Percentiles rank a stretch among this genome's conserved stretches.
Conservation (phyloP, 176 grass and related monocot genomes). For the Musa acuminata region DNA sequence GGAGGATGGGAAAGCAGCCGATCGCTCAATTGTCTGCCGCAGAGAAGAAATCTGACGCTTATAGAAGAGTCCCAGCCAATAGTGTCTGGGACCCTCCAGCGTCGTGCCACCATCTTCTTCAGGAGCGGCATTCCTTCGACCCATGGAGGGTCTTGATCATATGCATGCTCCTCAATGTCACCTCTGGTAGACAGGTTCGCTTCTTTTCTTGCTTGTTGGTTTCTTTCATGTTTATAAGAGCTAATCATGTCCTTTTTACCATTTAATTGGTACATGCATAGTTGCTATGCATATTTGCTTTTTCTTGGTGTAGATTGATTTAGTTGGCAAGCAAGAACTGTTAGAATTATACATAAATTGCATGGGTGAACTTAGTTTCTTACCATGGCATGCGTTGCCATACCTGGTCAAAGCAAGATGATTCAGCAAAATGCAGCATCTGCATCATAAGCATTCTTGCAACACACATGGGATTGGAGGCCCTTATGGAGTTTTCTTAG, state of each 20-base stretch:
- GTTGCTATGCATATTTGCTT: background rate
- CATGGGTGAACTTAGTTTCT: too few relatives aligned
- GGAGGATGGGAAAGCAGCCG: background rate
- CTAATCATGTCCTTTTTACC: background rate
- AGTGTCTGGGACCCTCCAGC: conserved; percentile 16
- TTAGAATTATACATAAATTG: too few relatives aligned
- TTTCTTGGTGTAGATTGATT: background rate
- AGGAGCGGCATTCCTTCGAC: conserved; percentile 29
- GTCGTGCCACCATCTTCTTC: conserved; percentile 27
- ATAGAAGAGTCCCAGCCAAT: conserved; percentile 7
- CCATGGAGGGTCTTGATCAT: conserved; percentile 35
- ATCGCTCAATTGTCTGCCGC: conserved; percentile 2
- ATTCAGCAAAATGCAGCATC: too few relatives aligned
- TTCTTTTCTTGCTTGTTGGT: background rate
- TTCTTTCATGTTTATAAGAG: background rate
- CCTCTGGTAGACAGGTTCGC: conserved; percentile 24
- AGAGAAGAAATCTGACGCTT: conserved; percentile 20
- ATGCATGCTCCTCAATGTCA: conserved; percentile 30
- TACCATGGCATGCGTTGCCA: background rate
- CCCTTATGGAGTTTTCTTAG: too few relatives aligned
- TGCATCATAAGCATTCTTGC: too few relatives aligned
- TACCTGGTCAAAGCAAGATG: background rate
- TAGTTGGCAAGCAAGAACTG: background rate
- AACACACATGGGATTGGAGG: too few relatives aligned
- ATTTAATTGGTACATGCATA: too few relatives aligned